Evolutionary conservation across 2,329 filamentous ascomycete species (phyloP), one percentile per base, ranked within the genome.

Genomic region (Eutypella sp.): DNA sequence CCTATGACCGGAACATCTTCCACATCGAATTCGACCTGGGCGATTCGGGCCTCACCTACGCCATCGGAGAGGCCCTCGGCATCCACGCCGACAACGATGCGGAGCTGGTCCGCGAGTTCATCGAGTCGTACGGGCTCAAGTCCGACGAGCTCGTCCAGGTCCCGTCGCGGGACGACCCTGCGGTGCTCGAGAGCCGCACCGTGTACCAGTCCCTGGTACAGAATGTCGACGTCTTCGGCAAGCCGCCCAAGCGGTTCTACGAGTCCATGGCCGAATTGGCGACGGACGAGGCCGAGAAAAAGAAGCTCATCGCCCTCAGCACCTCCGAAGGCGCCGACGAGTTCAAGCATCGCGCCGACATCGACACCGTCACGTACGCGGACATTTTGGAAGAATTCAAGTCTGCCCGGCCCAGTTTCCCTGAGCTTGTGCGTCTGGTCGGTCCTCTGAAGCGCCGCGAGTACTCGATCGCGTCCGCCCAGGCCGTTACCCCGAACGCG

Each of bases 11-110:
- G 58, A 96, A 99, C 77, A 97, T 99, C 69, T 99, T 99, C 85
- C 93, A 99, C 73, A 97, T 99, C 52, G 93, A 99, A 70, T 99
- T 99, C 61, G 93, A 97, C 63, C 81, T 99, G 20, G 92, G 92
- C 49, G 71, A 85, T 60, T 95, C 92, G 27, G 92, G 91, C 33
- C 82, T 99, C 53, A 96, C 82, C 36, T 99, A 99, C 72, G 89
- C 95, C 64, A 97, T 99, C 60, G 93, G 93, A 47, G 93, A 99
- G 72, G 93, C 93, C 40, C 84, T 99, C 16, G 93, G 93, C 54
- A 91, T 99, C 52, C 93, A 99, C 67, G 89, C 90, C 6, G 89
- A 97, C 70, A 99, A 99, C 68, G 85, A 97, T 65, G 77, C 84
- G 40, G 71, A 75, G 39, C 79, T 93, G 50, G 85, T 97, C 48